A percentile compares a stretch with the other conserved stretches of the same genome.
Evolutionary conservation across 1,139 yeast species (phyloP).

Genomic region (Hanseniaspora sp.): DNA sequence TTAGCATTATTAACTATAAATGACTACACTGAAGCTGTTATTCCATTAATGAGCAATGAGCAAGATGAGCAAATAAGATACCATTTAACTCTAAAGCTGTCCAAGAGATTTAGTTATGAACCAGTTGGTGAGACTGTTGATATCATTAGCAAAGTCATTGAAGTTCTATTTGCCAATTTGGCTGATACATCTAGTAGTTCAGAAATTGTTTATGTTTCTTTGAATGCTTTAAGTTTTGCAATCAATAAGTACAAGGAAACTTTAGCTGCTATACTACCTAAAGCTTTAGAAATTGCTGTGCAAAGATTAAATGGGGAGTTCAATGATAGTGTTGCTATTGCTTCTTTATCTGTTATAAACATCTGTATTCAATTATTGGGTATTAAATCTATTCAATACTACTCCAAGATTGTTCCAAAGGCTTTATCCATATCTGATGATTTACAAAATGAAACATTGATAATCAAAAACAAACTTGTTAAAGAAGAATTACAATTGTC

Average conservation of each 20-base stretch:
- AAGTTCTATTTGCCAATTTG: constrained; percentile 40
- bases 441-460: constrained; percentile 26
- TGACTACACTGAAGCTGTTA: constrained; percentile 55
- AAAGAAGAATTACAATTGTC: constrained; percentile 45
- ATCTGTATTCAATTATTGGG: constrained; percentile 65
- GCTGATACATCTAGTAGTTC: constrained; percentile 32
- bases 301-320: constrained; percentile 39
- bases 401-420: constrained; percentile 75
- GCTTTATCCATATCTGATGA: constrained; percentile 49
- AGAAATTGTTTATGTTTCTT: constrained; percentile 53
- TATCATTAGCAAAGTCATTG: constrained; percentile 40
- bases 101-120: constrained; percentile 61
- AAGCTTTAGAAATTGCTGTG: constrained; percentile 43
- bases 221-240: constrained; percentile 57
- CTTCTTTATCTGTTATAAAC: constrained; percentile 64
- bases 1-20: constrained; percentile 64
- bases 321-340: constrained; percentile 51
- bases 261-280: constrained; percentile 39
- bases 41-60: constrained; percentile 35
- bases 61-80: constrained; percentile 35
- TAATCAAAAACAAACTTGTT: constrained; percentile 23
- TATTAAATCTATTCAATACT: constrained; percentile 72
- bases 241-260: constrained; percentile 51
- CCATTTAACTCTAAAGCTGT: constrained; percentile 50
- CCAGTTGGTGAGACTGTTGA: constrained; percentile 43